phyloP scores from a whole-genome alignment of 129 eudicot genomes.

The Glebionis coronaria region DNA sequence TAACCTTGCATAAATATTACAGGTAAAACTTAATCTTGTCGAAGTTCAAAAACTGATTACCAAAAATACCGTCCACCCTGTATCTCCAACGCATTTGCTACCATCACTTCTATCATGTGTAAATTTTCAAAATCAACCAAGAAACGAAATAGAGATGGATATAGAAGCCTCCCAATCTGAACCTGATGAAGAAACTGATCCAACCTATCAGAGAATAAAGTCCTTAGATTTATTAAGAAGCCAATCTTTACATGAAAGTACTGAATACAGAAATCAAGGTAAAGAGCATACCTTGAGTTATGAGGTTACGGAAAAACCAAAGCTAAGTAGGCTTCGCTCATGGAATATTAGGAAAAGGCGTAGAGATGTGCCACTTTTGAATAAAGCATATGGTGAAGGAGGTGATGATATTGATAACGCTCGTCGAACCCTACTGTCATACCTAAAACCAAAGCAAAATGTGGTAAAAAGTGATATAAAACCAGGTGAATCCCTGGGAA shows the following conservation, averaged over 20 bases:
- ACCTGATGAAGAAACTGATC: conserved; percentile 34
- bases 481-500: conserved; percentile 23
- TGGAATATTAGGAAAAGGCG: conserved; percentile 47
- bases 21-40: conserved; percentile 43
- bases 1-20: conserved; percentile 25
- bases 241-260: conserved; percentile 26
- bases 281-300: conserved; percentile 17
- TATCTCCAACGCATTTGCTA: conserved; percentile 48
- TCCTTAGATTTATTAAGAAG: conserved; percentile 29
- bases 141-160: conserved; percentile 18
- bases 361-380: conserved; percentile 44
- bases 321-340: conserved; percentile 38
- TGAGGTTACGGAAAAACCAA: conserved; percentile 21
- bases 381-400: conserved; percentile 41
- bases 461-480: conserved; percentile 14
- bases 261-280: conserved; percentile 19
- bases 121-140: conserved; percentile 38
- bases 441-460: conserved; percentile 26
- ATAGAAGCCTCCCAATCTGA: conserved; percentile 35
- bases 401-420: conserved; percentile 55
- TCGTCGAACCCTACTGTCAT: conserved; percentile 38
- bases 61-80: conserved; percentile 45
- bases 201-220: conserved; percentile 39
- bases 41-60: conserved; percentile 35
- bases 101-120: conserved; percentile 43